Base-by-base conservation (phyloP, 345 rosid genomes). In the Hevea brasiliensis region DNA sequence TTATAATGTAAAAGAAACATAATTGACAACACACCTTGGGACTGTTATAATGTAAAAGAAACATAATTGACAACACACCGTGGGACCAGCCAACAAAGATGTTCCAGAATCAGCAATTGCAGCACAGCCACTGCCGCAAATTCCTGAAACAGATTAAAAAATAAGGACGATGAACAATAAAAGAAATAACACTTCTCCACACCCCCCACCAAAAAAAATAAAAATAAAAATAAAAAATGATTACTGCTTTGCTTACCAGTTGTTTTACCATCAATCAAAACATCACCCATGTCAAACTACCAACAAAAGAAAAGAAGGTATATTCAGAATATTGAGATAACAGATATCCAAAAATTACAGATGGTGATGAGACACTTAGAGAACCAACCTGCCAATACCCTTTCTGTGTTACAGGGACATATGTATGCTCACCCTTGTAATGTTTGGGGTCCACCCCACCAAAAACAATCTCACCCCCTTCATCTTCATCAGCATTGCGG, bases 91-190 rank as follows among this genome's bases (percentile, higher is more conserved):
- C 76, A 92, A 72, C 84, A 92, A 78, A 73, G 99, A 92, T 47
- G 99, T 95, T 80, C 99, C 99, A 80, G 98, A 90, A 83, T 95
- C 99, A 65, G 99, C 99, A 84, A 95, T 92, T 17, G 98, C 98
- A 11, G 96, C 79, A 81, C 99, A 95, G 65, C 82, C 79, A 66
- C 45, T 40, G 20, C 89, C 86, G 63, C 84, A 65, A 78, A 74
- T 83, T 78, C 97, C 99, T 92, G 87, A 67, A 83, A 58, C 27
- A 66, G 2, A 74, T 7, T 6, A 1, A 20, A 9, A 27, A 68
- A 54, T 68, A 24, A 79, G 58, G 65, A 54, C 5, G 40, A 35
- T 9, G 41, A 71, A 29, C 72, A 65, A 35, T 24, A 17, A 56
- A 61, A 40, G 18, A 15, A 8, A 32, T 32, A 32, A 32, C 37